Conservation (phyloP, 2,329 filamentous ascomycete genomes). For the Fusarium ramigenum region DNA sequence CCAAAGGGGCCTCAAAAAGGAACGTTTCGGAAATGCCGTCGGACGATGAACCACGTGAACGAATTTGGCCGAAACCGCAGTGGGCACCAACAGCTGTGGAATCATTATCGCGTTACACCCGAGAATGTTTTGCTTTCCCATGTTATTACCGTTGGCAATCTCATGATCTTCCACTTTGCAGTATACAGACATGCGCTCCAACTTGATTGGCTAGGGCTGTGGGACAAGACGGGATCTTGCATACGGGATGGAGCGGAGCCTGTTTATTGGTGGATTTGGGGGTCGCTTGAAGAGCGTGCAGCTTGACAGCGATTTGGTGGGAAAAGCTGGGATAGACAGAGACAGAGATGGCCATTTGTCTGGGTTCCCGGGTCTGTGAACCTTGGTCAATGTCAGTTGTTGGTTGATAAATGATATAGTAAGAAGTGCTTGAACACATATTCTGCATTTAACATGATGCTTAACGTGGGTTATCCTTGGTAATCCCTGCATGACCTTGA, state of each 20-base stretch:
- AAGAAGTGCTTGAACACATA: neutral
- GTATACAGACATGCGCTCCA: neutral
- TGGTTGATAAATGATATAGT: neutral
- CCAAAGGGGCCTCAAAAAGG: neutral
- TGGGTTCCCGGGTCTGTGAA: neutral
- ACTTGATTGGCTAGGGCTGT: neutral
- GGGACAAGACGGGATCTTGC: constrained; percentile 14
- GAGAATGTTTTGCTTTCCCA: neutral
- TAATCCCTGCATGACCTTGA: neutral
- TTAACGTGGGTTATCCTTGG: neutral
- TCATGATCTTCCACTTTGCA: constrained; percentile 19
- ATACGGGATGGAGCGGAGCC: constrained; percentile 11
- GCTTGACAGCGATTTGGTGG: neutral
- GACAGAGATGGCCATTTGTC: neutral
- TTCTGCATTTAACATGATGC: neutral
- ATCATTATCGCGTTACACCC: constrained; percentile 2
- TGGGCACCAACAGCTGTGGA: neutral
- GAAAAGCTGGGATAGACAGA: neutral
- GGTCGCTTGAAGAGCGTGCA: neutral
- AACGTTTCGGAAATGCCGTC: constrained; percentile 13
- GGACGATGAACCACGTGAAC: constrained; percentile 30
- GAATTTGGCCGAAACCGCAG: constrained; percentile 12
- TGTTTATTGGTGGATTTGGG: neutral
- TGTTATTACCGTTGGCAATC: constrained; percentile 15
- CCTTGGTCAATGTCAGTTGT: too few species aligned